Evolutionary conservation across 2,329 filamentous ascomycete species (phyloP).

Genomic region (Lachnellula cervina): DNA sequence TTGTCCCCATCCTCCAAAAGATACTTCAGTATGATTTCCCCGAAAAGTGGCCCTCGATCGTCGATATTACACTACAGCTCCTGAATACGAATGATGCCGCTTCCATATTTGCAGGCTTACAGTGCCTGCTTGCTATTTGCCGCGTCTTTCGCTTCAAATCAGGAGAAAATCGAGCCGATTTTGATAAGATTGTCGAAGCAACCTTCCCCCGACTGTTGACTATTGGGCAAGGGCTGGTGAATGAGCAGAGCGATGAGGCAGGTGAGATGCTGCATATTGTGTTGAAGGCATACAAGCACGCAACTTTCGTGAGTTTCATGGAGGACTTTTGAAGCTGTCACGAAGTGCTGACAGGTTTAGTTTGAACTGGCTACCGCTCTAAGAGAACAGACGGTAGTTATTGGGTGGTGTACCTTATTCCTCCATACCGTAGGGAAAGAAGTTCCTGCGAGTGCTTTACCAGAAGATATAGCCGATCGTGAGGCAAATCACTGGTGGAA

Average conservation of each 20-base stretch:
- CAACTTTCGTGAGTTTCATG: conserved; percentile 72
- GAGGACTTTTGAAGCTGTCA: conserved; percentile 11
- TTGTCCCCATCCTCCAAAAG: conserved; percentile 91
- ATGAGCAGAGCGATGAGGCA: conserved; percentile 88
- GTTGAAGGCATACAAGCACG: conserved; percentile 96
- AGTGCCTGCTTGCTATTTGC: conserved; percentile 92
- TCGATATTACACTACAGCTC: conserved; percentile 86
- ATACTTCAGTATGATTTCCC: conserved; percentile 96
- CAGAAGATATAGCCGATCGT: conserved; percentile 74
- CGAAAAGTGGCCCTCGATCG: conserved; percentile 86
- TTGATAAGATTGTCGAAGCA: conserved; percentile 88
- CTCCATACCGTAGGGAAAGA: conserved; percentile 82
- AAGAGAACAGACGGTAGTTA: conserved; percentile 75
- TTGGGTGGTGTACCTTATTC: conserved; percentile 96
- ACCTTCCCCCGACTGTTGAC: conserved; percentile 83
- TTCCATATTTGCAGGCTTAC: conserved; percentile 86
- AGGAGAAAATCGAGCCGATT: conserved; percentile 74
- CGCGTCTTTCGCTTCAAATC: conserved; percentile 91
- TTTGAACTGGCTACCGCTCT: conserved; percentile 79
- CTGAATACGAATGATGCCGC: conserved; percentile 80
- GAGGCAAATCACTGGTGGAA: conserved; percentile 99
- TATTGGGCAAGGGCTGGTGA: conserved; percentile 84
- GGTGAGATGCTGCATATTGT: conserved; percentile 95
- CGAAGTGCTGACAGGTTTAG: conserved; percentile 44
- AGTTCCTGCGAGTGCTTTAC: conserved; percentile 72